Conservation (phyloP, 2,329 filamentous ascomycete species). For the Talaromyces sp. region DNA sequence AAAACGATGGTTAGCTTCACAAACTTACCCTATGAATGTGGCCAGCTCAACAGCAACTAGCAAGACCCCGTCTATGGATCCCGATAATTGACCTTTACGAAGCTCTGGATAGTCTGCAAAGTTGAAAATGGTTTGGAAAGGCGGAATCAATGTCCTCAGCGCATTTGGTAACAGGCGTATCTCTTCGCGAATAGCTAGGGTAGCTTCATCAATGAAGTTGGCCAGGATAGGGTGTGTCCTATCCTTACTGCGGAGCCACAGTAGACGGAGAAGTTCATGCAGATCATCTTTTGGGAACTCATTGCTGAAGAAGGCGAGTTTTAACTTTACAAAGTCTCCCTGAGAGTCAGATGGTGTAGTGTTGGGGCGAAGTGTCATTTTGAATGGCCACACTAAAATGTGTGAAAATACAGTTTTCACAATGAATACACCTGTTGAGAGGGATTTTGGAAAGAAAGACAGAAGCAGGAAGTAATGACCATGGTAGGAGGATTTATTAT, state of each 20-base stretch:
- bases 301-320: slow-evolving; percentile 46
- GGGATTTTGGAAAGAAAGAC: too few relatives aligned
- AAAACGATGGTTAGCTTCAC: neutral
- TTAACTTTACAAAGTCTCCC: neutral
- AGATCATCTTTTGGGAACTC: slow-evolving; percentile 50
- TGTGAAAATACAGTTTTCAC: too few relatives aligned
- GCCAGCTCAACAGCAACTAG: slow-evolving; percentile 42
- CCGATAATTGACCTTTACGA: slow-evolving; percentile 42
- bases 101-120: slow-evolving; percentile 25
- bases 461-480: too few relatives aligned
- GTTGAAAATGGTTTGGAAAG: slow-evolving; percentile 21
- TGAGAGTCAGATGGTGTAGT: too few relatives aligned
- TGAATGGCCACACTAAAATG: too few relatives aligned
- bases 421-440: too few relatives aligned
- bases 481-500: too few relatives aligned
- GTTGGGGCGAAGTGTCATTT: too few relatives aligned
- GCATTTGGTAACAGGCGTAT: slow-evolving; percentile 24
- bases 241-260: slow-evolving; percentile 43
- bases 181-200: slow-evolving; percentile 41
- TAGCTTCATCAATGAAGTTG: slow-evolving; percentile 42
- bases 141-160: slow-evolving; percentile 21
- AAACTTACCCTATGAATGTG: slow-evolving; percentile 43
- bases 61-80: slow-evolving; percentile 46
- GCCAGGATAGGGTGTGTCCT: slow-evolving; percentile 36
- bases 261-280: slow-evolving; percentile 36